Percentiles rank a stretch among this genome's conserved stretches.
These are phyloP conservation scores for Haberlea rhodopensis DNA, from an alignment of 257 asterid species.

Conservation along the genomic window DNA sequence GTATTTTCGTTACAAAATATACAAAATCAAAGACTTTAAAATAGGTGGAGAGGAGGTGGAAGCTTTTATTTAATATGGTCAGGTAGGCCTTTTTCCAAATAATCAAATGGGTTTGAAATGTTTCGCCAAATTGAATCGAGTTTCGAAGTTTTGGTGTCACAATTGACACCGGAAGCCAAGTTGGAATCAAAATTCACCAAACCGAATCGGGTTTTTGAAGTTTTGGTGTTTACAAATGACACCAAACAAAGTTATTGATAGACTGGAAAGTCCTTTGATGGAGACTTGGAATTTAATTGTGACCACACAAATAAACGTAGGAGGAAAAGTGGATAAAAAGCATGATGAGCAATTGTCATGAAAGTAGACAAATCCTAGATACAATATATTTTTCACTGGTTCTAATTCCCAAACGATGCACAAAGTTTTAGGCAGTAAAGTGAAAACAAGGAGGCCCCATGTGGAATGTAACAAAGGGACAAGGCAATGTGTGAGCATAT, in stretches of 20 bases:
- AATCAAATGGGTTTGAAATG: background rate
- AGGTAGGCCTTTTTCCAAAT: too few species aligned
- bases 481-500: conserved; percentile 30
- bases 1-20: too few species aligned
- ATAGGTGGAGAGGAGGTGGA: too few species aligned
- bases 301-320: conserved; percentile 4
- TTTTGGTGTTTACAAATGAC: too few species aligned
- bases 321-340: background rate
- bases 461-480: conserved; percentile 31
- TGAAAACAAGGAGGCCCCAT: conserved; percentile 34
- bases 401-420: background rate
- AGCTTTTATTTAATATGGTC: too few species aligned
- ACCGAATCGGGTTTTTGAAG: too few species aligned
- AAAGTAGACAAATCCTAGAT: conserved; percentile 19
- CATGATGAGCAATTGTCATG: conserved; percentile 14
- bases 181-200: too few species aligned
- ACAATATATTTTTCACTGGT: background rate
- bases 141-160: too few species aligned
- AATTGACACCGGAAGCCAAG: too few species aligned
- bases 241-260: too few species aligned
- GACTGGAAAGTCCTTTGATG: background rate
- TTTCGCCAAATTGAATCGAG: too few species aligned
- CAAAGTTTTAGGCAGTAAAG: background rate
- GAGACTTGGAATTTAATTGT: conserved; percentile 4
- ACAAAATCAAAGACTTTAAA: too few species aligned